Conservation (phyloP, 495 filamentous ascomycete species). For the Aspergillus steynii region DNA sequence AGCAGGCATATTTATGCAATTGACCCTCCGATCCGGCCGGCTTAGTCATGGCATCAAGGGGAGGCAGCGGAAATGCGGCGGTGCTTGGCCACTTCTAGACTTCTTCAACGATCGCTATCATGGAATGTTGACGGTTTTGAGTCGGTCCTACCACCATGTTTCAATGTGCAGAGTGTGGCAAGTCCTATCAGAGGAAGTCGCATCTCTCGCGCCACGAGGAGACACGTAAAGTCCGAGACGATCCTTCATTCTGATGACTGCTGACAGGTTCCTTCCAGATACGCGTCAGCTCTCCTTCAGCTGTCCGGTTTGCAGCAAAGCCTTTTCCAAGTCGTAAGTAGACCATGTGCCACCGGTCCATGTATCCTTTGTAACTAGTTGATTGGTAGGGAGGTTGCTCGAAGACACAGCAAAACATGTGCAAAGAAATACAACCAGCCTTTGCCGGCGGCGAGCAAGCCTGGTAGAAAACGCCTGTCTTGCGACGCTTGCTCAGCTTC, state of each 20-base stretch:
- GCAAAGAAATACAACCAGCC: conserved; percentile 38
- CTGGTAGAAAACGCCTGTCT: conserved; percentile 37
- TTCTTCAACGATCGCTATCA: not conserved
- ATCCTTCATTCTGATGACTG: not conserved
- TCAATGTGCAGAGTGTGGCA: conserved; percentile 33
- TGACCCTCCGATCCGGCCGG: not conserved
- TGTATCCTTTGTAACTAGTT: not conserved
- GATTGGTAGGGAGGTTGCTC: conserved; percentile 33
- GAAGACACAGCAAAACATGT: conserved; percentile 37
- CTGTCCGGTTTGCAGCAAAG: conserved; percentile 41
- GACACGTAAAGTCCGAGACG: conserved; percentile 23
- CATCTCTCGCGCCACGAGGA: conserved; percentile 36
- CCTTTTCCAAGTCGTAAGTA: conserved; percentile 34
- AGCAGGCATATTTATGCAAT: too few species aligned
- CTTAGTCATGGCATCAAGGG: not conserved
- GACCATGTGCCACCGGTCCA: too few species aligned
- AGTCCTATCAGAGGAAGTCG: conserved; percentile 32
- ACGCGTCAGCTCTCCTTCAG: conserved; percentile 24
- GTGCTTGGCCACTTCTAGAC: not conserved
- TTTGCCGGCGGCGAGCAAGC: conserved; percentile 27
- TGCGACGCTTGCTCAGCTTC: conserved; percentile 35
- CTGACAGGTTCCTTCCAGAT: conserved; percentile 20
- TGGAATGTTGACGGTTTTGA: not conserved
- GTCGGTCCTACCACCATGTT: conserved; percentile 23
- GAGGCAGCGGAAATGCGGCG: not conserved